Conservation (phyloP, 306 rosid genomes). For the Cicer bijugum region DNA sequence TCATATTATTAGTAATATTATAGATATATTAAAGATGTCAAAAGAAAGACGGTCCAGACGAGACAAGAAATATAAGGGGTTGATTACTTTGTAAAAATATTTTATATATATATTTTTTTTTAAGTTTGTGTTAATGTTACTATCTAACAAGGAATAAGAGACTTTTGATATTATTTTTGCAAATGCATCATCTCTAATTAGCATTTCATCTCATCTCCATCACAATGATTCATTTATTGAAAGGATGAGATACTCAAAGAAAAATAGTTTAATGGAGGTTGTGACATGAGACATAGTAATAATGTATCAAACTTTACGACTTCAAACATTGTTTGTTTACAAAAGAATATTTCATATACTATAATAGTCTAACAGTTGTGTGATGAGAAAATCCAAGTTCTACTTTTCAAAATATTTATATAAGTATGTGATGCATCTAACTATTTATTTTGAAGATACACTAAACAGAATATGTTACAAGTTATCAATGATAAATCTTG, state of each 20-base stretch:
- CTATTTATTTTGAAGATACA: conserved; percentile 27
- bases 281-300: not conserved
- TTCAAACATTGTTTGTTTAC: not conserved
- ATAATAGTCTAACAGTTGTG: not conserved
- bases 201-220: too few relatives aligned
- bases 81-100: too few relatives aligned
- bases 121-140: too few relatives aligned
- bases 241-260: conserved; percentile 13
- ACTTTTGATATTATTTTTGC: too few relatives aligned
- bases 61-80: not conserved
- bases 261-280: not conserved
- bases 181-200: too few relatives aligned
- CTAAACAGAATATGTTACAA: not conserved
- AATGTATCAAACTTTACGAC: not conserved
- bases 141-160: too few relatives aligned
- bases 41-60: conserved; percentile 28
- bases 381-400: conserved; percentile 1
- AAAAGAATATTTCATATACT: conserved; percentile 1
- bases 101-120: too few relatives aligned
- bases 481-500: conserved; percentile 1
- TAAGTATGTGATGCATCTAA: not conserved
- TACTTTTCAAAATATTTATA: not conserved
- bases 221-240: not conserved
- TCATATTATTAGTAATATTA: too few relatives aligned
- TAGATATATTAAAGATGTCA: not conserved